Percentiles rank a stretch among this genome's conserved stretches.
phyloP scores from a whole-genome alignment of 306 rosid species.

The Vachellia pachyceras region DNA sequence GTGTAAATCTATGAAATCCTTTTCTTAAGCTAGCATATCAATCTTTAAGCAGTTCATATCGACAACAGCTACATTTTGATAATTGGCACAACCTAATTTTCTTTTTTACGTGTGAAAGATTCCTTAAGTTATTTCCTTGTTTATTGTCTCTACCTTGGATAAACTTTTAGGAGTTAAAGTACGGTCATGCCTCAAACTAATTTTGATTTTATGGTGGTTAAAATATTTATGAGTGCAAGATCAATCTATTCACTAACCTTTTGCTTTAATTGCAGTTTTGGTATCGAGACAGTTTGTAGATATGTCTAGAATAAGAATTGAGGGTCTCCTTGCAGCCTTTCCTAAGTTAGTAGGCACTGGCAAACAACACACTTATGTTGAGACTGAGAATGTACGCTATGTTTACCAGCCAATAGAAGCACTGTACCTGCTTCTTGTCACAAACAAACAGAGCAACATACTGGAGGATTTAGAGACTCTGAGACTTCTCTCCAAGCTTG shows the following conservation, averaged over 20 bases:
- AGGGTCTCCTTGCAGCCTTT: conserved; percentile 97
- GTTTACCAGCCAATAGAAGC: conserved; percentile 98
- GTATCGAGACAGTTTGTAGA: conserved; percentile 93
- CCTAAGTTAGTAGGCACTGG: conserved; percentile 97
- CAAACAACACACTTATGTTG: conserved; percentile 92
- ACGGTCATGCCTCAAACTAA: neutral
- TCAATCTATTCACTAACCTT: conserved; percentile 6
- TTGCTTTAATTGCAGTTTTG: conserved; percentile 65
- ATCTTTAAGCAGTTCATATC: neutral
- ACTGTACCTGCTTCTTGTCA: conserved; percentile 87
- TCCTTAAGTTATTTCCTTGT: neutral
- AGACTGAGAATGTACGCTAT: conserved; percentile 96
- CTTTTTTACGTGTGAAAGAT: neutral
- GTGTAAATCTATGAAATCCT: neutral
- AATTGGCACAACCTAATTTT: neutral
- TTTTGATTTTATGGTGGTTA: conserved; percentile 19
- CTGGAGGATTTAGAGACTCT: conserved; percentile 95
- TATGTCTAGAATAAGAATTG: conserved; percentile 93
- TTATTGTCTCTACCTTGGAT: conserved; percentile 1
- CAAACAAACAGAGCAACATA: conserved; percentile 96
- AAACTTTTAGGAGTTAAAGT: neutral
- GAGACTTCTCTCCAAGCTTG: conserved; percentile 93
- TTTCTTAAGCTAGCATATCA: neutral
- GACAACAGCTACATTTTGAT: neutral
- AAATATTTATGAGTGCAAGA: conserved; percentile 13